A percentile compares a stretch with the other conserved stretches of the same genome.
Conservation (phyloP, 768 basidiomycete species). For the Pleurotus tuoliensis region DNA sequence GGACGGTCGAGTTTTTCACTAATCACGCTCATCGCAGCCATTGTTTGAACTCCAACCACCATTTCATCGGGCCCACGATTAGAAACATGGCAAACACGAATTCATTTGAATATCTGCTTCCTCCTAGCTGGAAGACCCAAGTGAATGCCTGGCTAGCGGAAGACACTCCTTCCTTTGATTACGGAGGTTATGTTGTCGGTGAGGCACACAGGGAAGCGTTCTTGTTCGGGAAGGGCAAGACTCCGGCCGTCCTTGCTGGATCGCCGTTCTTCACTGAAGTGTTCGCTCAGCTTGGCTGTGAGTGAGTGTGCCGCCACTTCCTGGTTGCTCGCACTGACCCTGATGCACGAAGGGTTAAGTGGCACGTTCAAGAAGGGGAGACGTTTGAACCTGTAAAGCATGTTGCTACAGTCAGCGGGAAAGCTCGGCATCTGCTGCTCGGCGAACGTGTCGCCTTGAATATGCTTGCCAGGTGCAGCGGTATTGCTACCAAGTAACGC, state of each 20-base stretch:
- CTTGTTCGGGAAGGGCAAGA: slow-evolving; percentile 85
- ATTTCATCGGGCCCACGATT: not conserved
- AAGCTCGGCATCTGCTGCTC: slow-evolving; percentile 80
- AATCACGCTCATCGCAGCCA: too few species aligned
- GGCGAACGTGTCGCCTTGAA: slow-evolving; percentile 94
- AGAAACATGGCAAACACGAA: slow-evolving; percentile 13
- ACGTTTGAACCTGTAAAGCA: slow-evolving; percentile 76
- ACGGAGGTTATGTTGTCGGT: slow-evolving; percentile 94
- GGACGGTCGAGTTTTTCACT: too few species aligned
- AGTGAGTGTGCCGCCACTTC: slow-evolving; percentile 49
- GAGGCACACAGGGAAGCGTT: slow-evolving; percentile 84
- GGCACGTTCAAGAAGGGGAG: slow-evolving; percentile 87
- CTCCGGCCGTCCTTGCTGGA: slow-evolving; percentile 80
- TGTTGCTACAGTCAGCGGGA: slow-evolving; percentile 88
- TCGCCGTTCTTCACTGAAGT: slow-evolving; percentile 95
- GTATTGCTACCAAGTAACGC: slow-evolving; percentile 89
- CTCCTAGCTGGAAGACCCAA: slow-evolving; percentile 87
- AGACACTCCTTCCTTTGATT: slow-evolving; percentile 95
- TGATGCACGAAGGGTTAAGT: slow-evolving; percentile 67
- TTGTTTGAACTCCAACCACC: not conserved
- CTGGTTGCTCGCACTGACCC: not conserved
- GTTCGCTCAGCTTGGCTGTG: slow-evolving; percentile 84
- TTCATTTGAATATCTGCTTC: slow-evolving; percentile 69
- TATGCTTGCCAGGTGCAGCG: slow-evolving; percentile 90
- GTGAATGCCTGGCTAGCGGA: slow-evolving; percentile 84